Percentiles rank a stretch among this genome's conserved stretches.
Conservation (phyloP, 352 stramenopile genomes). For the Phytopythium aichiense region DNA sequence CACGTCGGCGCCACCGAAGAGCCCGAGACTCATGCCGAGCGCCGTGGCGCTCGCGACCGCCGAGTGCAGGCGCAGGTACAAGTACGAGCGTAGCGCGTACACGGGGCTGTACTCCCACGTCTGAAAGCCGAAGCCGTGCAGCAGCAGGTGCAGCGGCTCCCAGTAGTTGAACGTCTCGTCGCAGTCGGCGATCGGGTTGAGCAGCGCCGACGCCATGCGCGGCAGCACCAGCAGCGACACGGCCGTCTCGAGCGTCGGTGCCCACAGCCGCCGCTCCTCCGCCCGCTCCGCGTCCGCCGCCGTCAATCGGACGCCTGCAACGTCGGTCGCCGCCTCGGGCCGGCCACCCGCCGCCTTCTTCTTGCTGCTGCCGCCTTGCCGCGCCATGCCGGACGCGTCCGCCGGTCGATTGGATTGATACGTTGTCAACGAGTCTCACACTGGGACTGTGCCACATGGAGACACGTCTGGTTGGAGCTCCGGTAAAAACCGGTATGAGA, state of each 20-base stretch:
- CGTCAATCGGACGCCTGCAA: background rate
- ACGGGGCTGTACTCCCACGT: constrained; percentile 90
- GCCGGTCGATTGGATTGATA: too few relatives aligned
- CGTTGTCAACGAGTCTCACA: too few relatives aligned
- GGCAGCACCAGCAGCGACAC: constrained; percentile 65
- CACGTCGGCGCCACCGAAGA: constrained; percentile 11
- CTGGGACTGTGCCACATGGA: too few relatives aligned
- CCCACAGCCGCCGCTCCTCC: constrained; percentile 47
- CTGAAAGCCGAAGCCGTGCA: constrained; percentile 91
- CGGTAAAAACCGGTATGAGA: too few relatives aligned
- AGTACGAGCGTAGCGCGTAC: constrained; percentile 95
- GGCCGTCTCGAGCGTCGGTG: constrained; percentile 50
- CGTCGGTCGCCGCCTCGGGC: background rate
- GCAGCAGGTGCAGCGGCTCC: constrained; percentile 97
- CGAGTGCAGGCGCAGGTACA: constrained; percentile 84
- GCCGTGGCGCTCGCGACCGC: constrained; percentile 40
- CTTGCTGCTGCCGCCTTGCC: background rate
- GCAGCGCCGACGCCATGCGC: constrained; percentile 47
- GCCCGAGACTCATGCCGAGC: constrained; percentile 33
- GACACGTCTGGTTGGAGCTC: too few relatives aligned
- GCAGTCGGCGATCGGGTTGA: constrained; percentile 93
- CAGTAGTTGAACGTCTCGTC: constrained; percentile 99
- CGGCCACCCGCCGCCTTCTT: background rate
- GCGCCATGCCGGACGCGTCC: background rate
- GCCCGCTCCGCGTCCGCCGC: constrained; percentile 10